A percentile compares a stretch with the other conserved stretches of the same genome.
Evolutionary conservation across 1,284 basidiomycete genomes (phyloP).

Genomic region (Puccinia triticina): DNA sequence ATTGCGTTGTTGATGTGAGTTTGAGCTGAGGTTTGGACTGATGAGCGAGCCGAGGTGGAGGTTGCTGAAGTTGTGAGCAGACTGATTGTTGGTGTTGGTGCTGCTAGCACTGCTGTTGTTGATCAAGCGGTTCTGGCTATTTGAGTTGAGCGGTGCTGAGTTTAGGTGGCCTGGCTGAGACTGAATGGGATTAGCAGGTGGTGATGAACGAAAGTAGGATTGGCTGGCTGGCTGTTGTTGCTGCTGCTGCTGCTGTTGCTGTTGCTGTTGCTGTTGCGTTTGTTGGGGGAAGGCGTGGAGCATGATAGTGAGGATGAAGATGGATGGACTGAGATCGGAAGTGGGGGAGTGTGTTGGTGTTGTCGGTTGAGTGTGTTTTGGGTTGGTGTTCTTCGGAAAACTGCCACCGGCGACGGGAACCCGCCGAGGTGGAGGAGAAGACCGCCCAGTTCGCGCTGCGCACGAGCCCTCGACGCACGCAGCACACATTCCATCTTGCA

Average conservation of each 20-base stretch:
- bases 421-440: too few species aligned
- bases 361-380: too few species aligned
- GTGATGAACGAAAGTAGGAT: conserved; percentile 23
- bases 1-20: conserved; percentile 45
- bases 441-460: too few species aligned
- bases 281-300: conserved; percentile 14
- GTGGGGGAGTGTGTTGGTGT: too few species aligned
- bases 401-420: too few species aligned
- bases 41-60: conserved; percentile 32
- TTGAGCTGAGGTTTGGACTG: conserved; percentile 40
- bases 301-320: conserved; percentile 2
- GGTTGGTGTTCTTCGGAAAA: too few species aligned
- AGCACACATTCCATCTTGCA: too few species aligned
- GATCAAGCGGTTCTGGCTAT: not conserved
- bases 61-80: conserved; percentile 22
- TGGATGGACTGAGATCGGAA: not conserved
- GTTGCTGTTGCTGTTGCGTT: too few species aligned
- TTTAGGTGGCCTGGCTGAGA: not conserved
- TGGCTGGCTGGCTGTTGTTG: not conserved
- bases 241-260: not conserved
- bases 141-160: not conserved
- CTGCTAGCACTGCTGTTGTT: not conserved
- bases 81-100: not conserved
- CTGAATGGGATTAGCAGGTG: not conserved
- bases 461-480: too few species aligned